Base-by-base conservation (phyloP, 768 basidiomycete species). In the Trametes cubensis region DNA sequence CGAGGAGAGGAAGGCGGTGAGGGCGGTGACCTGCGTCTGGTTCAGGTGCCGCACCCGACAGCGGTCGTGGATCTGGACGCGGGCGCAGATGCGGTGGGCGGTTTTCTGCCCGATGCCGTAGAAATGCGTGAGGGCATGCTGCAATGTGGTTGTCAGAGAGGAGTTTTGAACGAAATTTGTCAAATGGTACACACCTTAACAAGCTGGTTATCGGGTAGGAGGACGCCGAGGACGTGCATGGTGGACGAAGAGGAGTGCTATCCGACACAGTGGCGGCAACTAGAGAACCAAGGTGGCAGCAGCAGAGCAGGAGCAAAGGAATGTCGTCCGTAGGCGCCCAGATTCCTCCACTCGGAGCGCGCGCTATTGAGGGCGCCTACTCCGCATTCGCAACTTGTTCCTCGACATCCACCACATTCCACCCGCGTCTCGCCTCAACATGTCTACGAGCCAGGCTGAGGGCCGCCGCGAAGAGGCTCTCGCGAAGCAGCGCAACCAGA, bases 1-100 rank as follows among this genome's bases (percentile, higher is more conserved):
- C 0, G 94, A 92, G 5, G 95, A 95, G 11, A 99, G 87, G 76
- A 94, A 96, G 6, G 96, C 92, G 14, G 95, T 89, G n/a, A 99
- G 83, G 17, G 89, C 83, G 15, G 94, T 97, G 52, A 95, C 79
- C 82, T 99, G 97, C 39, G 84, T 80, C 30, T 94, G 88, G 26
- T 92, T 87, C 34, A 99, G 81, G 72, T 93, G 84, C 51, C 83
- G 84, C 66, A 99, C 86, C 74, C 84, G 86, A 76, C 89, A 86
- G 64, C 81, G 81, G 79, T 93, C 87, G 75, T 98, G 95, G 55
- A 99, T 92, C 71, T 92, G 90, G 47, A 97, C 85, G 62, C 97
- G 88, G 11, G 95, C 93, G 71, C 96, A 94, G 34, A 99, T 81
- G 28, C 89, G 87, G 59, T 84, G 82, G 10, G 95, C 85, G 17